Conservation (phyloP, 306 rosid genomes). For the Ammopiptanthus mongolicus region DNA sequence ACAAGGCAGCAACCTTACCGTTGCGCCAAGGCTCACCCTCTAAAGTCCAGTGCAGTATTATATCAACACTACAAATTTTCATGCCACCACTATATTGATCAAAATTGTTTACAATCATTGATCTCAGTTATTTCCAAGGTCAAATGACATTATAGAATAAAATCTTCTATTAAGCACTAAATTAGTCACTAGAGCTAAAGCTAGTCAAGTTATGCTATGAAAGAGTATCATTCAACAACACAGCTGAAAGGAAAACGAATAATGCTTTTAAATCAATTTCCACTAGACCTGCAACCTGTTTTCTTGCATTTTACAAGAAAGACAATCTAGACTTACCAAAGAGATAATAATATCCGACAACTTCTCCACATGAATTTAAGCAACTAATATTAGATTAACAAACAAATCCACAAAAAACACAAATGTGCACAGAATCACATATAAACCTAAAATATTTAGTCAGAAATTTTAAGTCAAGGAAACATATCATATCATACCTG, state of each 20-base stretch:
- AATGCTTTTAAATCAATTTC: slow-evolving; percentile 8
- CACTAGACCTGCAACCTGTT: background rate
- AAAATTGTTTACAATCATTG: background rate
- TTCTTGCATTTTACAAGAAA: slow-evolving; percentile 5
- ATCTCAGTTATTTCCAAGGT: background rate
- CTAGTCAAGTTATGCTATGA: background rate
- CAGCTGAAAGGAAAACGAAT: background rate
- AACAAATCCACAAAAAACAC: background rate
- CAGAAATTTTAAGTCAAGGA: background rate
- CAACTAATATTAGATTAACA: background rate
- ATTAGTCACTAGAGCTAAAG: background rate
- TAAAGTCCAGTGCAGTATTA: background rate
- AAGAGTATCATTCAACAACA: background rate
- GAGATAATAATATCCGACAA: background rate
- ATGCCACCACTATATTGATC: background rate
- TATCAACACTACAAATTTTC: background rate
- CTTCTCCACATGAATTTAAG: background rate
- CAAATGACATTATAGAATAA: background rate
- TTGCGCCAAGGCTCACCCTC: no score
- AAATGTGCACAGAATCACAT: background rate
- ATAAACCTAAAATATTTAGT: background rate
- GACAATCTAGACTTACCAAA: background rate
- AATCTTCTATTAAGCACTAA: background rate
- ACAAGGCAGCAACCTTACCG: no score
- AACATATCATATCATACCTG: slow-evolving; percentile 34